Base-by-base conservation (phyloP, 1,284 basidiomycete species). In the Fomitopsis palustris region DNA sequence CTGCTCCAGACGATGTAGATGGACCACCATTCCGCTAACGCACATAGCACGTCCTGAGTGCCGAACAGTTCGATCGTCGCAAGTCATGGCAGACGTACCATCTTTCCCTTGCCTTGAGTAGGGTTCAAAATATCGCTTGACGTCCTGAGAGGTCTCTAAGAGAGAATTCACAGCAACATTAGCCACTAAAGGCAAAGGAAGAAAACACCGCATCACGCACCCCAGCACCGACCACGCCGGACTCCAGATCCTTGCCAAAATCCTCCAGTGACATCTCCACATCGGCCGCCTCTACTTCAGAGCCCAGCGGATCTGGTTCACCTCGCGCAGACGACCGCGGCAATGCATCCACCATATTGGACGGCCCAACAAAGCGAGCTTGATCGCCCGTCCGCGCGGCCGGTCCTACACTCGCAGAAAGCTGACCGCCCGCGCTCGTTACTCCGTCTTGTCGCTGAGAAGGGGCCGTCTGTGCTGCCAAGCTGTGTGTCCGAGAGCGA, bases 321-420 rank as follows among this genome's bases (percentile, higher is more conserved):
- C 56, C 54, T 31, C 61, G 21, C 58, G 12, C 27, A 51, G 41
- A 42, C 53, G 37, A 57, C 49, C 0, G 59, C 57, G 52, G 63
- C 51, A 37, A 58, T 53, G 14, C 12, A n/a, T 25, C 17, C 47
- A 17, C 19, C 31, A 38, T 37, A 33, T 12, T 27, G 14, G 31
- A 53, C 9, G 51, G 27, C 3, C 33, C 33, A 12, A 35, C 14
- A 16, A 9, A 25, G n/a, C 38, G 17, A 14, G 38, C 33, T 39
- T 38, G 53, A 47, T 47, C 25, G 8, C 27, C 25, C 27, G 45
- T 23, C 14, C 45, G 45, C 45, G 9, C 1, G 4, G 42, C 19
- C 12, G 4, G 14, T 37, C 10, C 35, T 37, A 9, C 35, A 37
- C 35, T 3, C 3, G 35, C 3, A 3, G 4, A 37, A 14, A 14